phyloP scores from a whole-genome alignment of 2,329 filamentous ascomycete species.

The Phoma sp. region DNA sequence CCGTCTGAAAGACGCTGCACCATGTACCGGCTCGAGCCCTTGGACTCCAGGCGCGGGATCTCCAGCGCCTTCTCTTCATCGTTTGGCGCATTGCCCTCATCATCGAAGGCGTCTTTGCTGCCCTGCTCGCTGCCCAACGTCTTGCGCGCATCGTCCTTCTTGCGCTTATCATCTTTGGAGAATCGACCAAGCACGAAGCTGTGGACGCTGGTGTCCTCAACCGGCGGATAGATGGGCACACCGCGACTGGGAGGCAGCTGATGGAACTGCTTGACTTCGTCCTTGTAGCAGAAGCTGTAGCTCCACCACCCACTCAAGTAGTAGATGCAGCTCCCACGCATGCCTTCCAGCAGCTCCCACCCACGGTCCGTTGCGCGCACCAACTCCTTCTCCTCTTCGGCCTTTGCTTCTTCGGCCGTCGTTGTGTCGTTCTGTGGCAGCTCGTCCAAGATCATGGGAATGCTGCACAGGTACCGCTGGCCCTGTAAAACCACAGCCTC shows the following conservation, averaged over 20 bases:
- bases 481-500: conserved; percentile 76
- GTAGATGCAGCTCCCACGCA: conserved; percentile 83
- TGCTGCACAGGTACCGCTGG: conserved; percentile 80
- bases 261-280: conserved; percentile 89
- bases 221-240: conserved; percentile 71
- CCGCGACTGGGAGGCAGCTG: conserved; percentile 74
- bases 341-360: conserved; percentile 77
- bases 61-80: conserved; percentile 35
- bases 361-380: conserved; percentile 77
- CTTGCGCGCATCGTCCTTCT: conserved; percentile 33
- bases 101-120: conserved; percentile 37
- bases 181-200: conserved; percentile 79
- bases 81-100: conserved; percentile 35
- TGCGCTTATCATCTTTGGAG: conserved; percentile 28
- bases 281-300: conserved; percentile 91
- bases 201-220: conserved; percentile 75
- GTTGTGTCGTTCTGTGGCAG: conserved; percentile 65
- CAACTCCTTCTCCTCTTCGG: conserved; percentile 81
- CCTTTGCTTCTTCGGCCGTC: conserved; percentile 69
- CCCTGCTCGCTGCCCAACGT: conserved; percentile 35
- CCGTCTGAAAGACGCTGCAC: conserved; percentile 82
- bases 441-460: conserved; percentile 71
- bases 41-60: conserved; percentile 74
- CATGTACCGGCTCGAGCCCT: conserved; percentile 83
- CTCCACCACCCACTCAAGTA: conserved; percentile 92